A percentile compares a stretch with the other conserved stretches of the same genome.
These are phyloP conservation scores for Trichoderma sp. DNA, from an alignment of 2,329 filamentous ascomycete species.

Conservation along the genomic window DNA sequence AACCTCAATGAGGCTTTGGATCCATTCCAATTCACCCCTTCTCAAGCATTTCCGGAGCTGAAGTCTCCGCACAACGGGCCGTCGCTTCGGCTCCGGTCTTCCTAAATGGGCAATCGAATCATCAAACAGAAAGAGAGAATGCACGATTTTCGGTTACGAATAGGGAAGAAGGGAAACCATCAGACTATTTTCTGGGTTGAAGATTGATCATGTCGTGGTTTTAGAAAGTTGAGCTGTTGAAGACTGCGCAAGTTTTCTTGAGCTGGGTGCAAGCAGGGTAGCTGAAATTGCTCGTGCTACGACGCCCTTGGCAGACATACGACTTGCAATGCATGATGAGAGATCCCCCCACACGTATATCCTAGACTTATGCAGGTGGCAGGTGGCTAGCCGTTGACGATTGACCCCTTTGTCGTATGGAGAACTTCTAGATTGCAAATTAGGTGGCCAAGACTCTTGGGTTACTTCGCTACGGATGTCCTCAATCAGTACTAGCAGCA, in stretches of 20 bases:
- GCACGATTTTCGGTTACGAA: background rate
- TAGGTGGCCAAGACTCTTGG: background rate
- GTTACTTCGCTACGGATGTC: background rate
- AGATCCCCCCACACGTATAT: background rate
- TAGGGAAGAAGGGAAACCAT: too few species aligned
- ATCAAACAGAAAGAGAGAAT: too few species aligned
- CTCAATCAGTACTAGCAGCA: background rate
- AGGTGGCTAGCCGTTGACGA: background rate
- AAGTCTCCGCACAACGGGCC: background rate
- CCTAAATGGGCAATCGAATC: background rate
- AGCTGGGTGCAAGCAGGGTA: background rate
- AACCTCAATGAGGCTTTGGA: background rate
- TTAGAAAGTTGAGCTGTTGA: background rate
- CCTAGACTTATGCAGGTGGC: background rate
- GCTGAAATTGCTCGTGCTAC: background rate
- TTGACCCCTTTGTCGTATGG: background rate
- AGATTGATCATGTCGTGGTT: background rate
- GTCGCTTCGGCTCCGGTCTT: background rate
- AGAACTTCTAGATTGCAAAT: background rate
- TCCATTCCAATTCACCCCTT: background rate
- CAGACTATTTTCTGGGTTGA: background rate
- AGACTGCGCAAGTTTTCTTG: background rate
- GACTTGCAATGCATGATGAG: background rate
- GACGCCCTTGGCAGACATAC: background rate
- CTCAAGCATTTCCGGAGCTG: background rate